Evolutionary conservation across 2,329 filamentous ascomycete species (phyloP).

Genomic region (Massarina eburnea): DNA sequence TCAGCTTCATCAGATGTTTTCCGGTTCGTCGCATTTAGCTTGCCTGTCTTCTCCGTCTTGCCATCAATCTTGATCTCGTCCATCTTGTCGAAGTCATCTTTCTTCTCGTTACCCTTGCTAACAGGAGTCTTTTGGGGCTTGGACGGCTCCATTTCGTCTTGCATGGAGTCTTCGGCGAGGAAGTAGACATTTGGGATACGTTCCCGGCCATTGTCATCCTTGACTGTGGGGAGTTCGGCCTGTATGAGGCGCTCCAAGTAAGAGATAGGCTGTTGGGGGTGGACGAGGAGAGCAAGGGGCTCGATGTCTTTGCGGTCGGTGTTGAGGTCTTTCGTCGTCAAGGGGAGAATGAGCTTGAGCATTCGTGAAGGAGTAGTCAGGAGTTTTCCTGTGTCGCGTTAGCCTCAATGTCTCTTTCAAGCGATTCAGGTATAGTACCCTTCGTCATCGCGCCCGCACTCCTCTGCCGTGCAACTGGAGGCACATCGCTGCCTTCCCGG

Average conservation of each 20-base stretch:
- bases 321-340: constrained; percentile 64
- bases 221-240: constrained; percentile 74
- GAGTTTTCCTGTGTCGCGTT: constrained; percentile 62
- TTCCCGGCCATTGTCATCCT: constrained; percentile 63
- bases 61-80: constrained; percentile 56
- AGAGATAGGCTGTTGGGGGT: constrained; percentile 87
- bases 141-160: constrained; percentile 52
- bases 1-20: constrained; percentile 35
- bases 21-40: constrained; percentile 28
- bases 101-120: constrained; percentile 24
- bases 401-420: not conserved
- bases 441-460: constrained; percentile 65
- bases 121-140: constrained; percentile 29
- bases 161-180: constrained; percentile 72
- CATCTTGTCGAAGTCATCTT: constrained; percentile 47
- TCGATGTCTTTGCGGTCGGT: constrained; percentile 71
- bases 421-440: constrained; percentile 43
- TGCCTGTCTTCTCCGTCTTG: constrained; percentile 50
- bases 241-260: constrained; percentile 89
- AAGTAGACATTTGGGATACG: constrained; percentile 76
- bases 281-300: constrained; percentile 79
- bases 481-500: constrained; percentile 60
- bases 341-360: constrained; percentile 77
- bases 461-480: constrained; percentile 56
- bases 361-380: constrained; percentile 78